Evolutionary conservation across 148 eudicot species (phyloP).

Genomic region (Fagopyrum tataricum): DNA sequence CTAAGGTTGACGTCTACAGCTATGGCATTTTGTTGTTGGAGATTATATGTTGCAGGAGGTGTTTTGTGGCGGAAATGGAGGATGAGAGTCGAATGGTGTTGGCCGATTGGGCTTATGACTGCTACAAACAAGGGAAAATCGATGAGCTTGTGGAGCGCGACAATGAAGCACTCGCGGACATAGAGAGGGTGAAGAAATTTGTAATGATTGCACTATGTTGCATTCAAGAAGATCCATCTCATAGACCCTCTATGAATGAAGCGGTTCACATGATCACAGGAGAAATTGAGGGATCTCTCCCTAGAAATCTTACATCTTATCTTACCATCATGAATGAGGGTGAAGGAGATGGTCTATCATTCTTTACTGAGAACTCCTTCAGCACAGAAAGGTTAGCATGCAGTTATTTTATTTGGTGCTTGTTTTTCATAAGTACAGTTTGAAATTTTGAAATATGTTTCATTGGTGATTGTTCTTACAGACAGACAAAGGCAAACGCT

Average conservation of each 20-base stretch:
- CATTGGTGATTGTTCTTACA: too few species aligned
- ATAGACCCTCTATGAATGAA: slow-evolving; percentile 31
- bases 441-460: not conserved
- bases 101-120: slow-evolving; percentile 22
- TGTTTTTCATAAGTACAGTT: too few species aligned
- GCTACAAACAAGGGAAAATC: slow-evolving; percentile 16
- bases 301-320: slow-evolving; percentile 25
- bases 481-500: too few species aligned
- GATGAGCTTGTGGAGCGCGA: slow-evolving; percentile 14
- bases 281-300: slow-evolving; percentile 19
- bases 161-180: slow-evolving; percentile 15
- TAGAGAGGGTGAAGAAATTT: not conserved
- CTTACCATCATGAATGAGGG: not conserved
- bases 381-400: not conserved
- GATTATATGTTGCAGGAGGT: too few species aligned
- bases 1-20: too few species aligned
- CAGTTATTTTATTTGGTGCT: not conserved
- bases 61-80: too few species aligned
- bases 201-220: too few species aligned
- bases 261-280: slow-evolving; percentile 40
- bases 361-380: not conserved
- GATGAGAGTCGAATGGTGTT: too few species aligned
- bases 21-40: too few species aligned
- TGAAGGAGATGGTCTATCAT: slow-evolving; percentile 7
- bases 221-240: slow-evolving; percentile 34